These are phyloP conservation scores for Suillus alpinus DNA, from an alignment of 768 basidiomycete genomes.

Conservation along the genomic window DNA sequence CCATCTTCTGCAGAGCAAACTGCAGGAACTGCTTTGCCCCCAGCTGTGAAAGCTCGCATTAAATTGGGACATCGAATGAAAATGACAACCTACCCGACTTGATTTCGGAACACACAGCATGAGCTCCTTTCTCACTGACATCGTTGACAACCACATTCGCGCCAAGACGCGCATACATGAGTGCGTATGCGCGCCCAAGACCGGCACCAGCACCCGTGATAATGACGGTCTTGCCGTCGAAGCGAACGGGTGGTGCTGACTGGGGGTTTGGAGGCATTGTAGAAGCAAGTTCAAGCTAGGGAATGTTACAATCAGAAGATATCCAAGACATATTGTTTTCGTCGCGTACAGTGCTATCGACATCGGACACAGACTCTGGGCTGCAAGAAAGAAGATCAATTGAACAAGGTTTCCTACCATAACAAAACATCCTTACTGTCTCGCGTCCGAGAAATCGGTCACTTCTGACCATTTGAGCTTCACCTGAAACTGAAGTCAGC, in stretches of 20 bases:
- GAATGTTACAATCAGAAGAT: neutral
- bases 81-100: slow-evolving; percentile 52
- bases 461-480: slow-evolving; percentile 82
- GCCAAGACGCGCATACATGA: slow-evolving; percentile 90
- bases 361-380: slow-evolving; percentile 62
- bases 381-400: slow-evolving; percentile 36
- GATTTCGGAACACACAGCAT: slow-evolving; percentile 84
- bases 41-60: slow-evolving; percentile 45
- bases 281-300: slow-evolving; percentile 62
- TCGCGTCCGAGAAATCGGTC: slow-evolving; percentile 70
- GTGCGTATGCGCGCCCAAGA: slow-evolving; percentile 87
- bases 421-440: slow-evolving; percentile 48
- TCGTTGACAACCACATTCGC: slow-evolving; percentile 98
- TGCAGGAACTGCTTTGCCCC: slow-evolving; percentile 83
- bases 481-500: slow-evolving; percentile 44
- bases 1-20: slow-evolving; percentile 91
- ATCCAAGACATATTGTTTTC: neutral
- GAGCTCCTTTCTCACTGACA: slow-evolving; percentile 82
- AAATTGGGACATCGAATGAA: neutral
- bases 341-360: slow-evolving; percentile 50
- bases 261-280: slow-evolving; percentile 67
- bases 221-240: slow-evolving; percentile 87
- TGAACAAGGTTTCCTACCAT: neutral
- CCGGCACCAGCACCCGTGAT: slow-evolving; percentile 95
- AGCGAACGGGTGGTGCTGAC: slow-evolving; percentile 67